Conservation (phyloP, 176 grass and related monocot genomes). For the Oryza meridionalis region DNA sequence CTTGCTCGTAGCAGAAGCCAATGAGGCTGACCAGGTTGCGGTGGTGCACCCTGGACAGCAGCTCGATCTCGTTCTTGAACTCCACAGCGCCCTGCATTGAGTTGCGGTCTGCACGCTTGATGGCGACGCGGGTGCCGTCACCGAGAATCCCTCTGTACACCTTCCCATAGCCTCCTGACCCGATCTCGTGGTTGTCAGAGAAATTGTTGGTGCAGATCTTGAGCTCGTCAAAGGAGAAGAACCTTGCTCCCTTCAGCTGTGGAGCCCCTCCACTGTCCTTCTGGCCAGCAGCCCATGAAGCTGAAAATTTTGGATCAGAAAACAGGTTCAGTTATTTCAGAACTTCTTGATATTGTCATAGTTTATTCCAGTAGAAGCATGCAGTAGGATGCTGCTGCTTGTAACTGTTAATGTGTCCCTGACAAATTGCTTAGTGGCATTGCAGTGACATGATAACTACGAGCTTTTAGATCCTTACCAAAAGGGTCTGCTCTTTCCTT, state of each 20-base stretch:
- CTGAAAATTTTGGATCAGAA: slow-evolving; percentile 46
- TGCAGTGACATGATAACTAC: background rate
- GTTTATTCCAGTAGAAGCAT: background rate
- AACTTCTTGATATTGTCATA: background rate
- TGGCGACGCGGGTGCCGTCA: slow-evolving; percentile 63
- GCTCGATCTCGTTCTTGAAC: slow-evolving; percentile 88
- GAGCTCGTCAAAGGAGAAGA: slow-evolving; percentile 74
- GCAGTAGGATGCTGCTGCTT: background rate
- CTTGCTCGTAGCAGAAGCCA: slow-evolving; percentile 82
- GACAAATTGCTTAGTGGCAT: background rate
- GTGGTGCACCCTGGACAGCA: slow-evolving; percentile 83
- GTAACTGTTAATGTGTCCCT: background rate
- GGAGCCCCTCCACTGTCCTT: slow-evolving; percentile 54
- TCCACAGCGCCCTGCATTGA: slow-evolving; percentile 61
- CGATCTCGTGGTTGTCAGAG: slow-evolving; percentile 56
- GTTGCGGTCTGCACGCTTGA: slow-evolving; percentile 61
- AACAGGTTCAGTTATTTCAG: background rate
- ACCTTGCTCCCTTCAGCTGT: slow-evolving; percentile 68
- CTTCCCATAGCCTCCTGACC: slow-evolving; percentile 74
- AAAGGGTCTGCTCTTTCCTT: slow-evolving; percentile 61
- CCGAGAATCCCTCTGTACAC: slow-evolving; percentile 68
- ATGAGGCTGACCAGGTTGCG: slow-evolving; percentile 76
- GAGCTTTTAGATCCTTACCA: slow-evolving; percentile 46
- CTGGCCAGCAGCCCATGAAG: slow-evolving; percentile 43
- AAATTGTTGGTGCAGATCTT: slow-evolving; percentile 67